phyloP scores from a whole-genome alignment of 495 filamentous ascomycete species.

The Podospora conica region DNA sequence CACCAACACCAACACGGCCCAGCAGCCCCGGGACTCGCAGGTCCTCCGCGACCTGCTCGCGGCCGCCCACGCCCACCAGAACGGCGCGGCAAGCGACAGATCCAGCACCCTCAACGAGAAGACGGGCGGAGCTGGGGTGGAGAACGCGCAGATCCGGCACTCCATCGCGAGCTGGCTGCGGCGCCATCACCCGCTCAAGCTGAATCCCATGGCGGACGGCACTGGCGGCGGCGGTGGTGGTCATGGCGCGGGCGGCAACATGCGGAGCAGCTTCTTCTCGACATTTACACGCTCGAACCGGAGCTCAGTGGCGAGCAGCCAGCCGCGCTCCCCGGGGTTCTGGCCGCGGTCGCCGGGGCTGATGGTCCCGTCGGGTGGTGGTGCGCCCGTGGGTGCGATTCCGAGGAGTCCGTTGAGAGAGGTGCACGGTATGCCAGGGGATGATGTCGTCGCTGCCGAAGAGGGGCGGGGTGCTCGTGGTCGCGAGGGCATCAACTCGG shows the following conservation, averaged over 20 bases:
- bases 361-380: neutral
- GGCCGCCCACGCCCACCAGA: slow-evolving; percentile 29
- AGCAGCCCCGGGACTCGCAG: slow-evolving; percentile 17
- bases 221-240: neutral
- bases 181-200: slow-evolving; percentile 17
- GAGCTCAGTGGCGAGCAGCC: neutral
- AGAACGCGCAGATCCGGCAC: slow-evolving; percentile 5
- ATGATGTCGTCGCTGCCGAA: neutral
- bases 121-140: neutral
- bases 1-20: neutral
- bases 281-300: neutral
- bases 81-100: slow-evolving; percentile 14
- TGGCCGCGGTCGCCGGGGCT: neutral
- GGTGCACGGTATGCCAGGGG: neutral
- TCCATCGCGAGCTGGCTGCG: slow-evolving; percentile 22
- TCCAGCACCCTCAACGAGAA: slow-evolving; percentile 7
- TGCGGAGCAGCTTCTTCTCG: neutral
- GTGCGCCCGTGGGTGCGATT: neutral
- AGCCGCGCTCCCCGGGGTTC: neutral
- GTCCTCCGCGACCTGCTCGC: slow-evolving; percentile 31
- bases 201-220: slow-evolving; percentile 13
- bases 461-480: neutral
- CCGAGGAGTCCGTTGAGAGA: neutral
- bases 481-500: neutral
- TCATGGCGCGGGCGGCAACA: neutral